Base-by-base conservation (phyloP, 345 rosid species). In the Arabidopsis arenosa region DNA sequence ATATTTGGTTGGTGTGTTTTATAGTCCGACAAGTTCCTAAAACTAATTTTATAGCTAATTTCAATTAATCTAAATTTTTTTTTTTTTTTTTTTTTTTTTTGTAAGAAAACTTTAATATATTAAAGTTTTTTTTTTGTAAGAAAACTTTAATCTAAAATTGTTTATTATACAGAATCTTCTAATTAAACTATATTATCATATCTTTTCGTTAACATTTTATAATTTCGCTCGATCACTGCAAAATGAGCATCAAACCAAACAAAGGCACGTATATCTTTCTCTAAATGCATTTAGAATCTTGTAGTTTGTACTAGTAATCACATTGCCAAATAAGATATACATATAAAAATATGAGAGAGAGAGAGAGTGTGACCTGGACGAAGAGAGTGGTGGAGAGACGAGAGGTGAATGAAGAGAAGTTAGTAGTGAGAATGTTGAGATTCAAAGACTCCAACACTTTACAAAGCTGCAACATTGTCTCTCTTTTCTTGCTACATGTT, bases 381-480 rank as follows among this genome's bases (percentile, higher is more conserved):
- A 95, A 87, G 71, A 91, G 86, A 0, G 99, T 95, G 76, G 91
- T 83, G 57, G 85, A 79, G 15, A 95, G 93, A 65, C 80, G 76
- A 6, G 90, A 92, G 1, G 97, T 84, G 74, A 90, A 86, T 7
- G 90, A 79, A 1, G 92, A 84, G 73, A 90, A 88, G 61, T 84
- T 92, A 2, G 96, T 88, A 0, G 97, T 88, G 55, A 92, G 83
- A 44, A 92, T 86, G 75, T 90, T 92, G 72, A 92, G 86, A 80
- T 89, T 86, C 76, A 92, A 73, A 63, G 96, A 82, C 84, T 95
- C 99, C 53, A 95, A 95, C 61, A 87, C 85, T 63, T 88, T 87
- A 21, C 97, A 90, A 2, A 95, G 84, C 69, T 83, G 89, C 18
- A 90, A 90, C 96, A 94, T 92, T 26, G 99, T 92, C 28, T 90